Conservation (phyloP, 495 filamentous ascomycete species). For the Penicilliopsis zonata region DNA sequence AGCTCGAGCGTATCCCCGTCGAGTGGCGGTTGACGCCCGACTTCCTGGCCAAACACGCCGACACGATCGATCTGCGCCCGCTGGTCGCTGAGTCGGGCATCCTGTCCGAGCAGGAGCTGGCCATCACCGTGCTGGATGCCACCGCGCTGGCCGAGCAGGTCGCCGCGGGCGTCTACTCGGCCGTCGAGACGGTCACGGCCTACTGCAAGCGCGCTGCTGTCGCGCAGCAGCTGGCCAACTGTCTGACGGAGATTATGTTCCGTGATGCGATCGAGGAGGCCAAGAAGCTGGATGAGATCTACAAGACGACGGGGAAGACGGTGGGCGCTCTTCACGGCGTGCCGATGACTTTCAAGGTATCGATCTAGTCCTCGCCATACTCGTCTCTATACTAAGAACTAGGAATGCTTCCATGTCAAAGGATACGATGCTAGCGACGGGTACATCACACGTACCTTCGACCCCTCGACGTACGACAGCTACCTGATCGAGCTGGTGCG, state of each 20-base stretch:
- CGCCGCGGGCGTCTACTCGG: not conserved
- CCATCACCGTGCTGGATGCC: not conserved
- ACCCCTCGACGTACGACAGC: not conserved
- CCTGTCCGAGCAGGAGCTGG: not conserved
- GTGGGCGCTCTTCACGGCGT: constrained; percentile 52
- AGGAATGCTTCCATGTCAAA: constrained; percentile 40
- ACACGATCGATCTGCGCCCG: not conserved
- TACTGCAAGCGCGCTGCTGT: constrained; percentile 48
- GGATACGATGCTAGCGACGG: constrained; percentile 29
- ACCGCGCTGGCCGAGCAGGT: not conserved
- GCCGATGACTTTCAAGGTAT: constrained; percentile 51
- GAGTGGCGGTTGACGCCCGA: not conserved
- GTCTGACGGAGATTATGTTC: constrained; percentile 50
- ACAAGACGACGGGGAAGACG: constrained; percentile 18
- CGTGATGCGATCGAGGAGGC: constrained; percentile 22
- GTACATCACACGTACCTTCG: not conserved
- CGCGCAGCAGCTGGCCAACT: constrained; percentile 43
- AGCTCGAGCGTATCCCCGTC: not conserved
- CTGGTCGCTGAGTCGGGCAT: not conserved
- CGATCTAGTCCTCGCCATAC: too few species aligned
- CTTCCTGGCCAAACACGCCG: not conserved
- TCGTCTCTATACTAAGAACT: too few species aligned
- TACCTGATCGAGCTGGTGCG: not conserved
- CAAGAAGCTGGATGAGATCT: constrained; percentile 21
- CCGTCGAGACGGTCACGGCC: constrained; percentile 19